Conservation (phyloP, 768 basidiomycete genomes). For the Kwoniella sp. region DNA sequence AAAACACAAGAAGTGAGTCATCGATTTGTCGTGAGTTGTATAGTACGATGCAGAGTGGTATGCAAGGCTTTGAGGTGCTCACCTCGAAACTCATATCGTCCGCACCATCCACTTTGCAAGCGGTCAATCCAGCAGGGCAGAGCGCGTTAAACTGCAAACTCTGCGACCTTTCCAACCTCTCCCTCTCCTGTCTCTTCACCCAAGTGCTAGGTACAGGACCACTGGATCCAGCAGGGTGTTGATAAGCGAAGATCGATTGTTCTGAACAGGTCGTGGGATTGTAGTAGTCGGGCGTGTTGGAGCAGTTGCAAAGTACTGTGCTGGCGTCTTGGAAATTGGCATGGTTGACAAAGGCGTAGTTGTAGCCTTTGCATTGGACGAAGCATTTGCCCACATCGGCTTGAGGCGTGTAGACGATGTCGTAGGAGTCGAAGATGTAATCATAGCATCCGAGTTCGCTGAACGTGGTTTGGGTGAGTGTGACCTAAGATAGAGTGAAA, state of each 20-base stretch:
- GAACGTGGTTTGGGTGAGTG: constrained; percentile 3
- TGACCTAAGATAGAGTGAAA: neutral
- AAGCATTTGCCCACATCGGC: constrained; percentile 1
- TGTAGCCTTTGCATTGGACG: neutral
- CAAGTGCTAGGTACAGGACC: neutral
- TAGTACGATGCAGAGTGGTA: no score
- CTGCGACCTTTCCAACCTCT: neutral
- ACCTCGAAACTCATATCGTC: constrained; percentile 6
- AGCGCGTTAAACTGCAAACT: neutral
- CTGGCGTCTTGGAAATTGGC: neutral
- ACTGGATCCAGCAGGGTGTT: constrained; percentile 7
- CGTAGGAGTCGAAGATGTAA: neutral
- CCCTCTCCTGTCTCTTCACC: neutral
- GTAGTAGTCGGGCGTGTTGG: neutral
- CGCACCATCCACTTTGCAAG: neutral
- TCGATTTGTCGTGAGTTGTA: no score
- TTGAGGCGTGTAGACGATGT: neutral
- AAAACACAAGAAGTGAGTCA: neutral
- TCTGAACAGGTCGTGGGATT: neutral
- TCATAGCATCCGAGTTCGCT: neutral
- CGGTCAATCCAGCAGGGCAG: constrained; percentile 4
- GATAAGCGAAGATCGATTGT: neutral
- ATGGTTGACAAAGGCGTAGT: constrained; percentile 2
- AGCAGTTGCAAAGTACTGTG: neutral
- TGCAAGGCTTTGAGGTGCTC: no score